Evolutionary conservation across 306 rosid species (phyloP).

Genomic region (Prunus padus): DNA sequence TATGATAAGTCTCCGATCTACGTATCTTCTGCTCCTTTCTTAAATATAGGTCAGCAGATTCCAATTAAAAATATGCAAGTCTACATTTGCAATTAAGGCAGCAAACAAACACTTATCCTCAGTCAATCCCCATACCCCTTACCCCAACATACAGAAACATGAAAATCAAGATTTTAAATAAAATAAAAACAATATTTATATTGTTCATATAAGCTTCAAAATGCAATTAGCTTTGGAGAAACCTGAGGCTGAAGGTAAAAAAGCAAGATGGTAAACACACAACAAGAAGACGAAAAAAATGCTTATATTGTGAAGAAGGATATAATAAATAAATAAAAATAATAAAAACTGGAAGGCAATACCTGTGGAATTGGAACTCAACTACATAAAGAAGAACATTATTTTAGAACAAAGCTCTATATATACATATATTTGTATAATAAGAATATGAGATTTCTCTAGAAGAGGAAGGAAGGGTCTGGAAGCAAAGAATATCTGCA

Average conservation of each 20-base stretch:
- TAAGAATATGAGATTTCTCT: background rate
- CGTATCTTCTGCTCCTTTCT: too few species aligned
- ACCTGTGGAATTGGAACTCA: conserved; percentile 5
- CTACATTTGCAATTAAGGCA: conserved; percentile 5
- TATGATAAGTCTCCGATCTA: background rate
- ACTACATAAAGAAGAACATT: conserved; percentile 4
- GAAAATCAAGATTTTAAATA: background rate
- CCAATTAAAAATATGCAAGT: background rate
- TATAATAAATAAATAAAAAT: too few species aligned
- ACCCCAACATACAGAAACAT: background rate
- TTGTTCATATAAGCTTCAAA: background rate
- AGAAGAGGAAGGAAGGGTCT: conserved; percentile 10
- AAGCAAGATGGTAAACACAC: background rate
- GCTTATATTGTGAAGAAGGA: background rate
- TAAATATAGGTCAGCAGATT: background rate
- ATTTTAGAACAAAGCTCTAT: conserved; percentile 17
- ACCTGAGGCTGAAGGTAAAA: background rate
- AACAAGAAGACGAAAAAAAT: background rate
- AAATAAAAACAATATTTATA: background rate
- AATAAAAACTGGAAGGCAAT: conserved; percentile 3
- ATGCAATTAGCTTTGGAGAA: background rate
- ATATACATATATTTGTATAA: background rate
- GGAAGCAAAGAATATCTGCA: conserved; percentile 46
- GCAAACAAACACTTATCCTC: background rate
- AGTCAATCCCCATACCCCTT: background rate